phyloP scores from a whole-genome alignment of 345 rosid species.

The Hibiscus trionum region DNA sequence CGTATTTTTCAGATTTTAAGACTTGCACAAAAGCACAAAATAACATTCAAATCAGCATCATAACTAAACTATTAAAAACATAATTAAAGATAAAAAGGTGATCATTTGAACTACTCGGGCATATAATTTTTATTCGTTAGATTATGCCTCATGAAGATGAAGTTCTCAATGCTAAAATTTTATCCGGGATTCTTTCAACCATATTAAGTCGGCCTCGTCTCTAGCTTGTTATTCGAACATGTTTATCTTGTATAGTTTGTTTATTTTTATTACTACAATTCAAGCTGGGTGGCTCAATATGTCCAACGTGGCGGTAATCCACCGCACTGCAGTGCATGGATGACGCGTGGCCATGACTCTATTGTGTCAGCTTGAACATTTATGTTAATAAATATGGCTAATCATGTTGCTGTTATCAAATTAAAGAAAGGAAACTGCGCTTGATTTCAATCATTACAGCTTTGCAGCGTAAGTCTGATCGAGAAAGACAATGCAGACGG shows the following conservation, averaged over 20 bases:
- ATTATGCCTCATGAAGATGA: too few relatives aligned
- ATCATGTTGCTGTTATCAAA: neutral
- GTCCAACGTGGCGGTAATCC: neutral
- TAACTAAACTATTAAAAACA: too few relatives aligned
- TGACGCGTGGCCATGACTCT: conserved; percentile 12
- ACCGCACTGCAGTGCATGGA: neutral
- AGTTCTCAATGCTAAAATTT: neutral
- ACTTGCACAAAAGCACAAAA: too few relatives aligned
- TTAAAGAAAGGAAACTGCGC: neutral
- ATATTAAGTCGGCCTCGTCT: neutral
- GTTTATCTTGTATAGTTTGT: neutral
- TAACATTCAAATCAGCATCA: too few relatives aligned
- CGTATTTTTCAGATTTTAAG: too few relatives aligned
- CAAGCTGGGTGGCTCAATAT: neutral
- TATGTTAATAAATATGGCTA: neutral
- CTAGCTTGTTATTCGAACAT: neutral
- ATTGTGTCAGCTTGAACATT: neutral
- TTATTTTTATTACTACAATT: neutral
- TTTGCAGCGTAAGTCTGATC: neutral
- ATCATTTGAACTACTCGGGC: too few relatives aligned
- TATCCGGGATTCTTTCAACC: neutral
- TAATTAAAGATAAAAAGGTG: too few relatives aligned
- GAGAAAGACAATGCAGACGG: neutral
- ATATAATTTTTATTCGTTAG: too few relatives aligned
- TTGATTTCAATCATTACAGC: neutral